Conservation (phyloP, 768 basidiomycete genomes). For the Rhodotorula kratochvilovae region DNA sequence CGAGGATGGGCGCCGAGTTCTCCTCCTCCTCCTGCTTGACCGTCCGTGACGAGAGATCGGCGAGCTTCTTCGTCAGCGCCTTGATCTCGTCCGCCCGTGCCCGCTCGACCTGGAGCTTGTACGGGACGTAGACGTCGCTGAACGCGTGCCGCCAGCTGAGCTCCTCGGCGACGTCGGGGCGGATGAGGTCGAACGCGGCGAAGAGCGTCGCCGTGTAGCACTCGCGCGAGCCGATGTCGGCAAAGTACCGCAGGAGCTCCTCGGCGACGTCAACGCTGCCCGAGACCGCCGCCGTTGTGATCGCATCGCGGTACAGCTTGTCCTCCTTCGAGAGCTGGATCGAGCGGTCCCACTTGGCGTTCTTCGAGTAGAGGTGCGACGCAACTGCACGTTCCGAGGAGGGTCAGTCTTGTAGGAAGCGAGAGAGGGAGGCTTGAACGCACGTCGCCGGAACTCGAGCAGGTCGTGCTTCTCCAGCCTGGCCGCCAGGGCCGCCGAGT, state of each 20-base stretch:
- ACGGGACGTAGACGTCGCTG: slow-evolving; percentile 97
- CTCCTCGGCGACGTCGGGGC: slow-evolving; percentile 87
- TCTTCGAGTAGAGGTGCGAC: slow-evolving; percentile 98
- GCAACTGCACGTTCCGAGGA: slow-evolving; percentile 53
- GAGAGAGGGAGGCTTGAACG: not conserved
- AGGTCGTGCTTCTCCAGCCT: slow-evolving; percentile 83
- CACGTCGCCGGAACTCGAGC: slow-evolving; percentile 77
- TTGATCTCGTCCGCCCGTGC: slow-evolving; percentile 56
- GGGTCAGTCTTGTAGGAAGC: not conserved
- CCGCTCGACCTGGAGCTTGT: slow-evolving; percentile 21
- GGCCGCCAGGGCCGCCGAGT: slow-evolving; percentile 78
- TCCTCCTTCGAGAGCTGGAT: slow-evolving; percentile 92
- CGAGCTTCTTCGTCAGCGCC: slow-evolving; percentile 54
- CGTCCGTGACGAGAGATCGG: slow-evolving; percentile 63
- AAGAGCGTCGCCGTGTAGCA: slow-evolving; percentile 84
- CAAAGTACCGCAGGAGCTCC: slow-evolving; percentile 91
- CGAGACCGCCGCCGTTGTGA: slow-evolving; percentile 85
- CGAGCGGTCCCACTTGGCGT: slow-evolving; percentile 81
- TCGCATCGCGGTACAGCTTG: slow-evolving; percentile 93
- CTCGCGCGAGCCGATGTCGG: slow-evolving; percentile 97
- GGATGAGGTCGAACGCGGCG: slow-evolving; percentile 90
- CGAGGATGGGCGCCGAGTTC: slow-evolving; percentile 64
- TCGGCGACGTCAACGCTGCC: slow-evolving; percentile 82
- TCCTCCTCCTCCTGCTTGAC: slow-evolving; percentile 83
- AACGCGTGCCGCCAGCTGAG: slow-evolving; percentile 93